Conservation (phyloP, 352 stramenopile genomes). For the Pythium folliculosum region DNA sequence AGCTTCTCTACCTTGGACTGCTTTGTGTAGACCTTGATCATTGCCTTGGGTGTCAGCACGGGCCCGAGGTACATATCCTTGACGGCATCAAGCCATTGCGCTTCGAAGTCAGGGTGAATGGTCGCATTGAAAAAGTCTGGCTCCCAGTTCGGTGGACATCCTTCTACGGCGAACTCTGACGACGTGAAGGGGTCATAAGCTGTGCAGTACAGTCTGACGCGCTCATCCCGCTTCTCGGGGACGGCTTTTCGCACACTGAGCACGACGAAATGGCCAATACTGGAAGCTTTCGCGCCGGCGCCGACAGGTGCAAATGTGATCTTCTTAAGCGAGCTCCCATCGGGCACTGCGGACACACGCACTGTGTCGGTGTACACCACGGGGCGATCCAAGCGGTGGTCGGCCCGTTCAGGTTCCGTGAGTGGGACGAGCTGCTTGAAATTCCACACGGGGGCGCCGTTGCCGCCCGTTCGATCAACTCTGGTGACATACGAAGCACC, state of each 20-base stretch:
- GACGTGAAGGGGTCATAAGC: conserved; percentile 82
- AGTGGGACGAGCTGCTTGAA: conserved; percentile 52
- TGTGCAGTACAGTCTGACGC: conserved; percentile 67
- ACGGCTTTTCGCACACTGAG: conserved; percentile 65
- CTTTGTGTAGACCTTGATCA: conserved; percentile 71
- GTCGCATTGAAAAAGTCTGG: conserved; percentile 67
- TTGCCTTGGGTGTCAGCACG: conserved; percentile 67
- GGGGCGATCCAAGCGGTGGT: conserved; percentile 61
- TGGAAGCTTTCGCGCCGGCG: conserved; percentile 4
- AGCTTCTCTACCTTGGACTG: conserved; percentile 68
- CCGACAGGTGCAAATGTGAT: conserved; percentile 53
- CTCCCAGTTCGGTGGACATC: conserved; percentile 58
- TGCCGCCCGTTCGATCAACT: conserved; percentile 47
- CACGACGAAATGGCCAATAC: conserved; percentile 61
- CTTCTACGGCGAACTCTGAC: conserved; percentile 75
- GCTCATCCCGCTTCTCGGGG: conserved; percentile 29
- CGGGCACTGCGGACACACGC: conserved; percentile 49
- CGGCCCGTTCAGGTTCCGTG: conserved; percentile 46
- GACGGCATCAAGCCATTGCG: conserved; percentile 54
- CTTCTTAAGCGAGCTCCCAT: conserved; percentile 36
- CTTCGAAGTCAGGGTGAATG: conserved; percentile 49
- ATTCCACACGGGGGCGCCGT: conserved; percentile 62
- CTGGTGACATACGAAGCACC: conserved; percentile 57
- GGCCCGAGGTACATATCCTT: conserved; percentile 51
- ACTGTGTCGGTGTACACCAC: conserved; percentile 82